Percentiles rank a stretch among this genome's conserved stretches.
Conservation (phyloP, 2,329 filamentous ascomycete genomes). For the Venturiaceae sp. region DNA sequence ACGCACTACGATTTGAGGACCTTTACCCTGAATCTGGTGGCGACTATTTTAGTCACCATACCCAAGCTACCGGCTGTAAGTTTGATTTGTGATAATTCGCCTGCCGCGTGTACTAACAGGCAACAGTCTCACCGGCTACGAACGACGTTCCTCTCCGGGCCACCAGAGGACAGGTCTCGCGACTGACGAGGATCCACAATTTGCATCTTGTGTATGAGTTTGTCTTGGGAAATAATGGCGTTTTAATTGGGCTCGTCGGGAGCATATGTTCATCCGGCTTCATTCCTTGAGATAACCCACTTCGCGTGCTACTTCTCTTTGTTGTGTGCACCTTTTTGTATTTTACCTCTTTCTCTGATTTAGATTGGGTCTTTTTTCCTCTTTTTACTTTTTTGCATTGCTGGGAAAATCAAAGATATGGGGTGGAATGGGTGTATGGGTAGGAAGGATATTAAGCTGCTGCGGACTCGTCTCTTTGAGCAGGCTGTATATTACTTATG, state of each 20-base stretch:
- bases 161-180: constrained; percentile 17
- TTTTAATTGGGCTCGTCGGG: neutral
- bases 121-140: constrained; percentile 27
- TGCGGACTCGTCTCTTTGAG: neutral
- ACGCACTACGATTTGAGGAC: constrained; percentile 96
- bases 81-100: constrained; percentile 16
- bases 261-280: neutral
- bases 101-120: neutral
- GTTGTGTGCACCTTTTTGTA: neutral
- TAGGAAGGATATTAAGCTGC: neutral
- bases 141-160: constrained; percentile 26
- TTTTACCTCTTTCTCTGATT: neutral
- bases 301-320: constrained; percentile 2
- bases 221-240: neutral
- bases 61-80: constrained; percentile 92
- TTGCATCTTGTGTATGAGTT: neutral
- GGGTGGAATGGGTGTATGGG: neutral
- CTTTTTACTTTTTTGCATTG: neutral
- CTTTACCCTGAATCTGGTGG: constrained; percentile 94
- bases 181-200: neutral
- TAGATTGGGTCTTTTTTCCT: neutral
- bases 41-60: constrained; percentile 85
- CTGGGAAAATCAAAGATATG: neutral
- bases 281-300: constrained; percentile 8
- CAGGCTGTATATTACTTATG: neutral